Evolutionary conservation across 2,329 filamentous ascomycete genomes (phyloP), one percentile per base, ranked within the genome.

Genomic region (Neonectria punicea): DNA sequence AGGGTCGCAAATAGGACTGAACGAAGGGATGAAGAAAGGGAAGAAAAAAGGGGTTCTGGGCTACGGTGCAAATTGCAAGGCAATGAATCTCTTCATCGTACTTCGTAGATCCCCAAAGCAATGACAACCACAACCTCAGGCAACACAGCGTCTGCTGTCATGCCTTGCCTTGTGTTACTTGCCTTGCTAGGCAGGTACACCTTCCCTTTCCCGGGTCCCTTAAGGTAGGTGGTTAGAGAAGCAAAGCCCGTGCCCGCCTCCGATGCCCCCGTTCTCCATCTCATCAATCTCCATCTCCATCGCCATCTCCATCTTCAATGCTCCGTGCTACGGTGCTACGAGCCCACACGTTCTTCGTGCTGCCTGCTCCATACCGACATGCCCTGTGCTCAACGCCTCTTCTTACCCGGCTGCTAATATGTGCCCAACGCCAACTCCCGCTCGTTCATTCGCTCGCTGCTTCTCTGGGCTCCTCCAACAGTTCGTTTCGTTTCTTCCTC

Each of bases 101-200:
- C 32, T 53, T 34, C 18, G 51, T 34, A 53, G 51, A 53, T 53
- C 51, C 30, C 20, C 50, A 39, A n/a, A n/a, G 36, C 14, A 39
- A 39, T 16, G 14, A n/a, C 5, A 43, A n/a, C 3, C 39, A 9
- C n/a, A 20, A 43, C 39, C 16, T 43, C 39, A 43, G 39, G 43
- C 39, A 46, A 22, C 59, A 61, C 46, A 55, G 28, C 36, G n/a
- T 22, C 34, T 43, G 32, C 59, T 55, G 53, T 46, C 36, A 55
- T 62, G 28, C 28, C 30, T 28, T 62, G 22, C 43, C 22, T 22
- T 18, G 58, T 53, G 57, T 39, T 66, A 67, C 53, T 67, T 73
- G 61, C 68, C 68, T 61, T 70, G 58, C 65, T 67, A 47, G 64
- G 68, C 64, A 69, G 66, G 66, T 62, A 51, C 46, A 46, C 63